Conservation (phyloP, 345 rosid genomes). For the Alliaria petiolata region DNA sequence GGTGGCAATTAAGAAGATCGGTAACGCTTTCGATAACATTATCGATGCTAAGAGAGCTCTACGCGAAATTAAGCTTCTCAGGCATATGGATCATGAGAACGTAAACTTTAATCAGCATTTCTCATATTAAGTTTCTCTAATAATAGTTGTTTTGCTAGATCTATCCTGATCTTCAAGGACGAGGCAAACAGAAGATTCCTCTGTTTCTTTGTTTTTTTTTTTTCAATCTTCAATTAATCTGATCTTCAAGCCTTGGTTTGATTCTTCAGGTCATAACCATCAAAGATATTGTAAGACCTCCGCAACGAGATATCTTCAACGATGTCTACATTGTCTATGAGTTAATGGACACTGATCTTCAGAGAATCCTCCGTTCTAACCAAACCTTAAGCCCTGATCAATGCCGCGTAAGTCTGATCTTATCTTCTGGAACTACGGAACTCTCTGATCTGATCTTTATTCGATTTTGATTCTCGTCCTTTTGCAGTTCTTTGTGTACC, state of each 20-base stretch:
- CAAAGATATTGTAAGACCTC: slow-evolving; percentile 90
- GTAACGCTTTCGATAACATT: slow-evolving; percentile 92
- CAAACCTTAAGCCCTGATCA: slow-evolving; percentile 80
- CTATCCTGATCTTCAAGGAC: background rate
- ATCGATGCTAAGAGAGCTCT: slow-evolving; percentile 95
- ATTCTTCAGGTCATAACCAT: slow-evolving; percentile 65
- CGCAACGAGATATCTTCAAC: slow-evolving; percentile 82
- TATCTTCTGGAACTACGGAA: background rate
- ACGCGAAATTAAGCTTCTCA: slow-evolving; percentile 92
- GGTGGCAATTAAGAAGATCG: slow-evolving; percentile 97
- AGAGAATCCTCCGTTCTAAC: slow-evolving; percentile 84
- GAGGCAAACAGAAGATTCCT: too few relatives aligned
- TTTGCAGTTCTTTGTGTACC: slow-evolving; percentile 92
- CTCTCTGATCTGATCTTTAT: slow-evolving; percentile 17
- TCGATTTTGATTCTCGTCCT: slow-evolving; percentile 17
- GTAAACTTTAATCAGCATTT: slow-evolving; percentile 39
- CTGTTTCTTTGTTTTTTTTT: too few relatives aligned
- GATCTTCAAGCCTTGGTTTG: too few relatives aligned
- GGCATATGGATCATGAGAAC: slow-evolving; percentile 95
- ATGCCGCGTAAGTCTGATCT: slow-evolving; percentile 62
- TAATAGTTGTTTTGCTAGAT: background rate
- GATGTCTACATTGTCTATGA: slow-evolving; percentile 93
- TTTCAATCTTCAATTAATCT: background rate
- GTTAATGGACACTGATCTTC: slow-evolving; percentile 96
- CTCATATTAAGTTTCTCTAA: slow-evolving; percentile 7